Evolutionary conservation across 2,329 filamentous ascomycete genomes (phyloP).

Genomic region (Sarocladium brachiariae): DNA sequence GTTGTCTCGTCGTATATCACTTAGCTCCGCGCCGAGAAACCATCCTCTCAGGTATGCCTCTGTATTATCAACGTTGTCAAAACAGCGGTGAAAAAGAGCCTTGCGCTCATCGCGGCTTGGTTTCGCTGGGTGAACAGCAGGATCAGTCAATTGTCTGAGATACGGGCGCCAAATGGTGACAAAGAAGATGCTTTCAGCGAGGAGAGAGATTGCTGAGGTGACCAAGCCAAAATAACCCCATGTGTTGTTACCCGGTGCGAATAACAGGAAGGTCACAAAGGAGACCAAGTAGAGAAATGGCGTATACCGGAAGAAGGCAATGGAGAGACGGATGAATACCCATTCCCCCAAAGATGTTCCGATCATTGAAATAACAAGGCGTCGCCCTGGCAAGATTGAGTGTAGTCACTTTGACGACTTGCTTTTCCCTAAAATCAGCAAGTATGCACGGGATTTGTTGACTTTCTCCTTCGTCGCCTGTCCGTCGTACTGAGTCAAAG

Average conservation of each 20-base stretch:
- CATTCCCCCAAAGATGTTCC: constrained; percentile 31
- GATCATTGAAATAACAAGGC: constrained; percentile 25
- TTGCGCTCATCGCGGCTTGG: constrained; percentile 40
- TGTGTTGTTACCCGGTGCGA: constrained; percentile 14
- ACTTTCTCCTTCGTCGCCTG: no score
- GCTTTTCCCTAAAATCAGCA: no score
- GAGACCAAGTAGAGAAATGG: constrained; percentile 29
- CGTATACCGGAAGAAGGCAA: constrained; percentile 37
- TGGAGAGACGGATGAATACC: constrained; percentile 37
- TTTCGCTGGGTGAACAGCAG: constrained; percentile 33
- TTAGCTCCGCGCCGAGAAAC: constrained; percentile 54
- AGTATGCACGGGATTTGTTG: no score
- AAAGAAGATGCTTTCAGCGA: constrained; percentile 36
- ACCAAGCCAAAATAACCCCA: constrained; percentile 5
- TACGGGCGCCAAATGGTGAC: constrained; percentile 36
- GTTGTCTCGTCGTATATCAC: constrained; percentile 60
- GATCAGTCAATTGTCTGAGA: constrained; percentile 28
- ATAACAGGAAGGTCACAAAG: constrained; percentile 21
- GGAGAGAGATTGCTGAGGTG: constrained; percentile 18
- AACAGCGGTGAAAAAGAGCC: constrained; percentile 49
- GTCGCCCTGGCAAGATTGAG: background rate
- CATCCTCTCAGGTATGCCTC: constrained; percentile 54
- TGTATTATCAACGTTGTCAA: constrained; percentile 45
- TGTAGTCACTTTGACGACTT: background rate
- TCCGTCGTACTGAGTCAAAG: no score